Base-by-base conservation (phyloP, 768 basidiomycete species). In the Lentinula detonsa region DNA sequence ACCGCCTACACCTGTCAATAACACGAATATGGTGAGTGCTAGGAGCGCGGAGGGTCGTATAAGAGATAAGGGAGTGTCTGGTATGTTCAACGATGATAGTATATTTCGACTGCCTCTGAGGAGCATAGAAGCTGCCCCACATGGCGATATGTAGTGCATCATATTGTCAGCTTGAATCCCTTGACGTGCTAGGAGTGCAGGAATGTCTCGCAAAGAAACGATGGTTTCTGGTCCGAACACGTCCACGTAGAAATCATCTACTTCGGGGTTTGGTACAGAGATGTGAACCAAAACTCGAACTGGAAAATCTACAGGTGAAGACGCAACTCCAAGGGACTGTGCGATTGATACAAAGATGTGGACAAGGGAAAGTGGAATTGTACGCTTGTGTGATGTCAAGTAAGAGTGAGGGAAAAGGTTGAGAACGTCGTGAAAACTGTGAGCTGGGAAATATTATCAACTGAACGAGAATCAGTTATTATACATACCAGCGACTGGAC, bases 391-490 rank as follows among this genome's bases (percentile, higher is more conserved):
- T 0, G 76, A 75, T 1, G 73, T 74, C 21, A 88, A 75, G 65
- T 86, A 85, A 58, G 72, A 67, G 63, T 87, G 85, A 16, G 87
- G 85, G 63, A 86, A 86, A 51, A 81, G 79, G 62, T 84, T 81
- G 54, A 74, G 67, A n/a, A 84, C 72, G 37, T 75, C 63, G 57
- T 76, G 71, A 65, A 81, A 84, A 13, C 66, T 67, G n/a, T 67
- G 46, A 4, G 69, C 80, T 81, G 62, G 28, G 59, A 16, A 23
- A 42, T 46, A 33, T 39, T 37, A 50, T 15, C 46, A 49, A 33
- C 13, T 2, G 8, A 59, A 45, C 54, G 9, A 46, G n/a, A 46
- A 61, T 18, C 3, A 43, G 10, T 13, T 23, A 34, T 16, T 8
- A 23, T 28, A 66, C 77, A 67, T 62, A 85, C 82, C 64, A 59